Base-by-base conservation (phyloP, 306 rosid species). In the Lathyrus oleraceus region DNA sequence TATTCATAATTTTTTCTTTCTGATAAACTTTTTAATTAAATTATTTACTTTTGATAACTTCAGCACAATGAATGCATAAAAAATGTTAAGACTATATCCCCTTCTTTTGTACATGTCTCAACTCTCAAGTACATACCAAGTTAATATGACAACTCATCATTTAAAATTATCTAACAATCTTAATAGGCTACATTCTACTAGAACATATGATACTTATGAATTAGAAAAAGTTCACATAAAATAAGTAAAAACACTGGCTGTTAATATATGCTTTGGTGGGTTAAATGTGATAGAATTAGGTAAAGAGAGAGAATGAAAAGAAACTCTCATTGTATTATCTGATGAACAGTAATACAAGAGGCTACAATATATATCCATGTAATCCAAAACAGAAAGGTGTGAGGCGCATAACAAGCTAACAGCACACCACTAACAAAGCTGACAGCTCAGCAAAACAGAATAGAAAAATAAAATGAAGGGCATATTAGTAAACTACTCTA, bases 61-160 rank as follows among this genome's bases (percentile, higher is more conserved):
- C 15, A 36, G 59, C 74, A 40, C 60, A 38, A 76, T 54, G 73
- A 67, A 73, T 53, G 65, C 76, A 64, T 35, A 45, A 21, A 25
- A 23, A 13, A 36, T 19, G 61, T 62, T 39, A 47, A 65, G 39
- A 72, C 45, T 28, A 30, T 35, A 25, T 11, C 67, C 61, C 54
- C 28, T 30, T 30, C 17, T 30, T 25, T 47, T 21, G 43, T 54
- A 70, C 16, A 17, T 39, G 60, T 60, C 77, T 38, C 67, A 40
- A 38, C 60, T 60, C 77, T 38, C 67, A 28, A 49, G 62, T 10
- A 25, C 42, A 74, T 69, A 48, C 44, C 19, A 75, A 52, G 52
- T 27, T 63, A 47, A 69, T 59, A 62, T 40, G 66, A 52, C 8
- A 14, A 7, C 42, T 47, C 6, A 11, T 65, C 19, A 44, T 43